Base-by-base conservation (phyloP, 1,284 basidiomycete species). In the Pyrrhoderma lamaoense region DNA sequence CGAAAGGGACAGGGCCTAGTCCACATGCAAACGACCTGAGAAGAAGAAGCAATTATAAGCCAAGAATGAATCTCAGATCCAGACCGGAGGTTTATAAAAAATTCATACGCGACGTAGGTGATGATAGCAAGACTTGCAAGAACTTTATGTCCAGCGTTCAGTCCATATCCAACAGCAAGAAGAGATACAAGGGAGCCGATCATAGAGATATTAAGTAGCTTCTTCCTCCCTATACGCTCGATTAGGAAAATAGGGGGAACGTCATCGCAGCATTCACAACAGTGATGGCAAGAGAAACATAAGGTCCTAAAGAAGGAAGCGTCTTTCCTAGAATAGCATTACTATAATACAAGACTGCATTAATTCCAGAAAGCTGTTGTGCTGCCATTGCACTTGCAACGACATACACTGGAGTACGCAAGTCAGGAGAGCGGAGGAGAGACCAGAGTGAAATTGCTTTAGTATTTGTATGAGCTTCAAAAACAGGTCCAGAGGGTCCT, bases 1-100 rank as follows among this genome's bases (percentile, higher is more conserved):
- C 82, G 64, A 93, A 96, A 0, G 93, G 93, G 34, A 96, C 71
- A 0, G 93, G 93, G 0, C 93, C 93, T n/a, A 96, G 73, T 1
- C 93, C 93, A 36, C 89, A 70, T 0, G 90, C 87, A 64, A 95
- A 97, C 0, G 87, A 87, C 11, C 27, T 31, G 11, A 63, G n/a
- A n/a, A n/a, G n/a, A 56, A 31, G 11, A n/a, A 16, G 42, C 16
- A 18, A 8, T 18, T 31, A 31, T 27, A 13, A 31, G 27, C 11
- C n/a, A n/a, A n/a, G n/a, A n/a, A n/a, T n/a, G n/a, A n/a, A n/a
- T n/a, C n/a, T n/a, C n/a, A n/a, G n/a, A n/a, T n/a, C n/a, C n/a
- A n/a, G n/a, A n/a, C n/a, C n/a, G n/a, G n/a, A n/a, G n/a, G n/a
- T n/a, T n/a, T n/a, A n/a, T 34, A 22, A n/a, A 21, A 39, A 70